Evolutionary conservation across 768 basidiomycete genomes (phyloP).

Genomic region (Crucibulum laeve): DNA sequence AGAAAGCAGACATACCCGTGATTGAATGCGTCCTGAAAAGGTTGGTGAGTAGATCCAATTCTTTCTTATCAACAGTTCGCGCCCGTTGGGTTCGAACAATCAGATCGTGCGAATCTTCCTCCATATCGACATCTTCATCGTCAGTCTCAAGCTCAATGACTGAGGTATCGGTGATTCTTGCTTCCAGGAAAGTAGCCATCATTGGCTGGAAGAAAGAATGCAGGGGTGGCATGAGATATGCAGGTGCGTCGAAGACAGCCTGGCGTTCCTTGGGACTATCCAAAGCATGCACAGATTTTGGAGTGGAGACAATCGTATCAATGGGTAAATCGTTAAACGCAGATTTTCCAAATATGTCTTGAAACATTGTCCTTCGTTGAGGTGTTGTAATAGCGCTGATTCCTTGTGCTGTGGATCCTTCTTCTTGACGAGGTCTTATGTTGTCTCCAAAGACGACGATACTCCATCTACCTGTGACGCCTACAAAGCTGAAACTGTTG

Average conservation of each 20-base stretch:
- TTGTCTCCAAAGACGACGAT: conserved; percentile 68
- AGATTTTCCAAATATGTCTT: conserved; percentile 86
- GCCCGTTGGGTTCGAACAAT: conserved; percentile 11
- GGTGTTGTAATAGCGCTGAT: conserved; percentile 22
- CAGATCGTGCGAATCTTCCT: conserved; percentile 25
- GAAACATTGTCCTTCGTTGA: conserved; percentile 63
- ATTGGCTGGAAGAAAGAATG: conserved; percentile 63
- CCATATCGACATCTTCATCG: conserved; percentile 44
- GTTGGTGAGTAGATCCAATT: conserved; percentile 55
- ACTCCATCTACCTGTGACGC: conserved; percentile 63
- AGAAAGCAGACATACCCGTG: conserved; percentile 28
- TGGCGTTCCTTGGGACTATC: conserved; percentile 17
- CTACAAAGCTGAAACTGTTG: conserved; percentile 53
- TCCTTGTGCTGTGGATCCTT: conserved; percentile 35
- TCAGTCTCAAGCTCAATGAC: conserved; percentile 18
- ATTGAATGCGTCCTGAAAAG: conserved; percentile 56
- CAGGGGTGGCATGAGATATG: conserved; percentile 75
- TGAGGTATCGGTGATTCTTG: conserved; percentile 7
- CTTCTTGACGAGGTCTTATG: conserved; percentile 29
- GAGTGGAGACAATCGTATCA: conserved; percentile 26
- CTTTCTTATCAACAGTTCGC: conserved; percentile 41
- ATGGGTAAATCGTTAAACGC: conserved; percentile 43
- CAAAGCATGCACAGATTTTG: conserved; percentile 2
- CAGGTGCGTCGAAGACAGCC: conserved; percentile 63
- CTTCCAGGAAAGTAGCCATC: conserved; percentile 31